phyloP scores from a whole-genome alignment of 768 basidiomycete genomes.

The Hemileccinum rubropunctum region DNA sequence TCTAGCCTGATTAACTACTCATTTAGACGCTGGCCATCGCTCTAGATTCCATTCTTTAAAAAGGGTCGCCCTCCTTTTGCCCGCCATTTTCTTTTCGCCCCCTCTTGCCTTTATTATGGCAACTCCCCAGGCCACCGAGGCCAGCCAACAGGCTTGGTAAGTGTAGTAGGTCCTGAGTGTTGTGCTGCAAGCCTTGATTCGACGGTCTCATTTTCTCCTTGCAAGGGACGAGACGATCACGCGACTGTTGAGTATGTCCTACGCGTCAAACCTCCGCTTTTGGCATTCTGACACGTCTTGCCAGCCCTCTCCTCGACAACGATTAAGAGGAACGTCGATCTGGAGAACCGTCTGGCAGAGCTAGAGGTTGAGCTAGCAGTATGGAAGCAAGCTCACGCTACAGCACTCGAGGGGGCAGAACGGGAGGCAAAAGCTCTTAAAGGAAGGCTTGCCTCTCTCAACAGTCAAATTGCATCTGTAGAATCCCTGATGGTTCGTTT shows the following conservation, averaged over 20 bases:
- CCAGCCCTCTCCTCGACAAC: constrained; percentile 64
- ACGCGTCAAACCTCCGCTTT: constrained; percentile 1
- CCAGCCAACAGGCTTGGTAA: constrained; percentile 65
- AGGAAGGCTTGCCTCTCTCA: constrained; percentile 60
- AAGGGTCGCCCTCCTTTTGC: constrained; percentile 24
- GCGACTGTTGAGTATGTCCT: constrained; percentile 53
- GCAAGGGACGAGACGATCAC: constrained; percentile 66
- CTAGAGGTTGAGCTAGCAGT: constrained; percentile 66
- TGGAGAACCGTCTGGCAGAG: constrained; percentile 63
- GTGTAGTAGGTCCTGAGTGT: constrained; percentile 25
- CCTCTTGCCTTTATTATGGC: constrained; percentile 40
- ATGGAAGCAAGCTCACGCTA: constrained; percentile 70
- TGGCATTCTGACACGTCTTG: constrained; percentile 10
- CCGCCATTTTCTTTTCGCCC: constrained; percentile 31
- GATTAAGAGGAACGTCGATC: constrained; percentile 57
- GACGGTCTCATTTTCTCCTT: constrained; percentile 17
- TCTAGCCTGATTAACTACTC: constrained; percentile 54
- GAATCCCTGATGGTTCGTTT: constrained; percentile 46
- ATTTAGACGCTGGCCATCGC: constrained; percentile 34
- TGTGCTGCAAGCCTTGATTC: constrained; percentile 16
- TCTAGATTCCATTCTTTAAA: constrained; percentile 36
- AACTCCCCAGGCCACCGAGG: constrained; percentile 60
- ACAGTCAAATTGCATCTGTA: constrained; percentile 58
- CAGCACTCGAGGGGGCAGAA: constrained; percentile 58
- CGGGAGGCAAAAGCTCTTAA: constrained; percentile 66